A percentile compares a stretch with the other conserved stretches of the same genome.
Evolutionary conservation across 2,329 filamentous ascomycete species (phyloP).

Genomic region (Aspergillus persii): DNA sequence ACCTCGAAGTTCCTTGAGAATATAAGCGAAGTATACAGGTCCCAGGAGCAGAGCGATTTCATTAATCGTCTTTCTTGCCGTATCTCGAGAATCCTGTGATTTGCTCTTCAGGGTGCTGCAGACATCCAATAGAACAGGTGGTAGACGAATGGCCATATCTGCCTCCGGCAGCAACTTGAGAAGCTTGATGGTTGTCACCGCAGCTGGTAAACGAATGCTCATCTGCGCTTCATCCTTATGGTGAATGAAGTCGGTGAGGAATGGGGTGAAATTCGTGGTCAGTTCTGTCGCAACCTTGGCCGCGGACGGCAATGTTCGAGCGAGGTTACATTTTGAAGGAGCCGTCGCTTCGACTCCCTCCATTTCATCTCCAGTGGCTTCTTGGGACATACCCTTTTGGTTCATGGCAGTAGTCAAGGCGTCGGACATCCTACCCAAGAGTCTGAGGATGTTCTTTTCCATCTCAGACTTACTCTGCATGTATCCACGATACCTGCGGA

Average conservation of each 20-base stretch:
- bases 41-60: slow-evolving; percentile 81
- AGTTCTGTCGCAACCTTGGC: slow-evolving; percentile 71
- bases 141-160: slow-evolving; percentile 71
- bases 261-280: slow-evolving; percentile 70
- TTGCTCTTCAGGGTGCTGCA: slow-evolving; percentile 90
- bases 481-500: slow-evolving; percentile 81
- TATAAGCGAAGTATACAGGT: slow-evolving; percentile 79
- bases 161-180: slow-evolving; percentile 73
- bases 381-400: slow-evolving; percentile 22
- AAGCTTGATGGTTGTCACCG: slow-evolving; percentile 83
- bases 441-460: slow-evolving; percentile 79
- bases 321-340: slow-evolving; percentile 48
- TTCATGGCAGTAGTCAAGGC: slow-evolving; percentile 60
- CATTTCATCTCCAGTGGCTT: slow-evolving; percentile 23
- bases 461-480: slow-evolving; percentile 75
- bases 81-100: slow-evolving; percentile 82
- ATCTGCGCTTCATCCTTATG: slow-evolving; percentile 94
- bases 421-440: slow-evolving; percentile 80
- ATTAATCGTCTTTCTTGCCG: slow-evolving; percentile 82
- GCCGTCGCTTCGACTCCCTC: slow-evolving; percentile 28
- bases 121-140: slow-evolving; percentile 83
- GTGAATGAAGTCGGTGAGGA: slow-evolving; percentile 79
- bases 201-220: slow-evolving; percentile 86
- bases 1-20: slow-evolving; percentile 84
- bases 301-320: slow-evolving; percentile 63